A percentile compares a stretch with the other conserved stretches of the same genome.
These are phyloP conservation scores for Solidago caesia DNA, from an alignment of 129 eudicot genomes.

Conservation along the genomic window DNA sequence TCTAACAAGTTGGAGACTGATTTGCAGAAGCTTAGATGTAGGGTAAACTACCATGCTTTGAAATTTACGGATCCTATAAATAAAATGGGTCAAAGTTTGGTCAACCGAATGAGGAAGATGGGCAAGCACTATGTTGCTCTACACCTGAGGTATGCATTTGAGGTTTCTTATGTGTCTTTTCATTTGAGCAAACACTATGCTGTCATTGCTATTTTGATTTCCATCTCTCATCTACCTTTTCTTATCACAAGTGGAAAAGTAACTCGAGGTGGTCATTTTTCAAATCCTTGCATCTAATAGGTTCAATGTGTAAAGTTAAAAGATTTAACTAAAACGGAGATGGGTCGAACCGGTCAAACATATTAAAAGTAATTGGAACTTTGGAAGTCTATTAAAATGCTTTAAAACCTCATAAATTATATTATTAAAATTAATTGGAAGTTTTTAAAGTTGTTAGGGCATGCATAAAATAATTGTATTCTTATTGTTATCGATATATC, in stretches of 20 bases:
- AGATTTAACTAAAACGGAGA: background rate
- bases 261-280: background rate
- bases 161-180: constrained; percentile 15
- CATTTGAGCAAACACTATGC: constrained; percentile 3
- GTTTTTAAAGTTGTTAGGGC: no score
- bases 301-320: background rate
- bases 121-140: constrained; percentile 79
- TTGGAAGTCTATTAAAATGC: no score
- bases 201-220: constrained; percentile 8
- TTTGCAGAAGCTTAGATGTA: constrained; percentile 86
- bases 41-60: constrained; percentile 85
- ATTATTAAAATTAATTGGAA: no score
- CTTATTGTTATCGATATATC: no score
- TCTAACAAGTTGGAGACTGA: constrained; percentile 70
- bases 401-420: no score
- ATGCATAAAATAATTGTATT: no score
- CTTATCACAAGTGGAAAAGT: background rate
- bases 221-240: constrained; percentile 1
- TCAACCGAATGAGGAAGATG: constrained; percentile 61
- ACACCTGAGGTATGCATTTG: constrained; percentile 64
- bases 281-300: no score
- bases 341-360: background rate
- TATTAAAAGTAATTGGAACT: background rate
- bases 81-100: constrained; percentile 74
- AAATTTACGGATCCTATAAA: constrained; percentile 69